Conservation (phyloP, 192 early-diverging fungal species). For the Coemansia sp. region DNA sequence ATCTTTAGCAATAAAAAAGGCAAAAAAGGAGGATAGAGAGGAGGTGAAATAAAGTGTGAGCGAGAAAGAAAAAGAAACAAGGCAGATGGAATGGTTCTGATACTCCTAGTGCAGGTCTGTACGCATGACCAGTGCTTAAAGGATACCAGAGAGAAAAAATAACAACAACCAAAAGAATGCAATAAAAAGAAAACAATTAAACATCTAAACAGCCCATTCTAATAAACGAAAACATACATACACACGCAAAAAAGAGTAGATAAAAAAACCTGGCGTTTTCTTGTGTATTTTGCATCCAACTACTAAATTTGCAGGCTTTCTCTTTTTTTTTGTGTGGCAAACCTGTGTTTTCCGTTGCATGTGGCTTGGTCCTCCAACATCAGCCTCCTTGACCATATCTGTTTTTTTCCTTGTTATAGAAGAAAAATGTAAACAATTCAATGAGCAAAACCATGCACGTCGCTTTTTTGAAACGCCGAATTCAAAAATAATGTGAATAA, state of each 20-base stretch:
- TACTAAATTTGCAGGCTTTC: background rate
- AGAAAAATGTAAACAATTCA: background rate
- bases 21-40: no score
- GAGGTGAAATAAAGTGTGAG: no score
- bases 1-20: no score
- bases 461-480: no score
- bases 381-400: background rate
- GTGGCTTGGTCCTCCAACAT: slow-evolving; percentile 1
- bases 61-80: background rate
- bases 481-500: no score
- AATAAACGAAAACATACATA: background rate
- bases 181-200: background rate
- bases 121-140: background rate
- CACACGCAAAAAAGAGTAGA: no score
- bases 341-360: background rate
- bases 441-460: background rate
- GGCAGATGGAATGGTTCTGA: background rate
- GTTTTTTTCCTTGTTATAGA: background rate
- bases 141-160: background rate
- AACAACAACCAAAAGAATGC: background rate
- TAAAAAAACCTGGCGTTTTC: no score
- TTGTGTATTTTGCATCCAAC: no score
- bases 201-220: background rate
- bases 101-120: background rate
- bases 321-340: background rate